Evolutionary conservation across 148 eudicot species (phyloP), one percentile per base, ranked within the genome.

Genomic region (Amaranthus hypochondriacus): DNA sequence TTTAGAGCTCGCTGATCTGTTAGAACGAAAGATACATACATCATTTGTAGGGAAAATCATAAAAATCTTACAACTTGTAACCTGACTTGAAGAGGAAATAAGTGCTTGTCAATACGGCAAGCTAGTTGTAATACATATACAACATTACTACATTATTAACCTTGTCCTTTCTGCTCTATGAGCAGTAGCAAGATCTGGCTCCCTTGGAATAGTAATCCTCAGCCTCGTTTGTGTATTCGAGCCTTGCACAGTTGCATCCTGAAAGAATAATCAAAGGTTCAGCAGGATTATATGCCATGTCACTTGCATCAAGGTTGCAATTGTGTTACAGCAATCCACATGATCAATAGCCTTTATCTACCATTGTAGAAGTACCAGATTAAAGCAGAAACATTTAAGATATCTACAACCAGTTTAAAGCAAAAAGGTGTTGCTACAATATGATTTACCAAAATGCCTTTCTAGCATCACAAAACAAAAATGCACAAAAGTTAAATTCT

Each of bases 151-250:
- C 53, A 73, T 60, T 28, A 28, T 63, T 21, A 61, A 91, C 96
- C 98, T 94, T 63, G 67, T 76, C 76, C 87, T 88, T 72, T 86
- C 91, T 10, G 90, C 93, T 77, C 98, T 88, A 15, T 77, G 84
- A 55, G 97, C 83, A 43, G 98, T 94, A 79, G 77, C 90, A 70
- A 94, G 89, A 75, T 82, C 96, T 42, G 97, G 98, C 73, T 89
- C 95, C 79, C 86, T 84, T 62, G 98, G 97, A 74, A 91, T 83
- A 56, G 98, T 94, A 69, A 89, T 78, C 83, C 84, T 84, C 68
- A 82, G 76, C 86, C 77, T 91, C 67, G 77, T 62, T 28, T 78
- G 83, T 39, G 68, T 7, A 54, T 47, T 77, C 48, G 73, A 68
- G 55, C 79, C 85, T 66, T 78, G 75, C 61, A 68, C 60, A 78